These are phyloP conservation scores for Botrytis paeoniae DNA, from an alignment of 2,329 filamentous ascomycete genomes.

Conservation along the genomic window DNA sequence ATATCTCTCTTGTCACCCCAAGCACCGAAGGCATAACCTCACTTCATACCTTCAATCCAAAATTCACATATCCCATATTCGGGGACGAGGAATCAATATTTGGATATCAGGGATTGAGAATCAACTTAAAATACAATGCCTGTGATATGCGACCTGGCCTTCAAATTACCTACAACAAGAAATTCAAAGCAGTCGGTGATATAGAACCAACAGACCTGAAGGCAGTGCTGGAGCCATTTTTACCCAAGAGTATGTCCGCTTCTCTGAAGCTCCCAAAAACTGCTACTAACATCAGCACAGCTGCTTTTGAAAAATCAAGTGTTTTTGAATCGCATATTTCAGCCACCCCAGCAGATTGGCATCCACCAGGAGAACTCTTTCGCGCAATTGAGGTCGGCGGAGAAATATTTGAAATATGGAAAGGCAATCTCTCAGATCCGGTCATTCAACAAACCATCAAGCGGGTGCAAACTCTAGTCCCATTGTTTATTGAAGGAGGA, in stretches of 20 bases:
- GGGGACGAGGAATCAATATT: constrained; percentile 91
- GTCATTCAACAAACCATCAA: constrained; percentile 68
- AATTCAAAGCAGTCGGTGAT: constrained; percentile 66
- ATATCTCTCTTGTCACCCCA: constrained; percentile 57
- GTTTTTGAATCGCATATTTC: constrained; percentile 60
- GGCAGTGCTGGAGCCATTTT: constrained; percentile 51
- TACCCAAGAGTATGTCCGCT: constrained; percentile 58
- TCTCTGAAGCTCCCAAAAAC: constrained; percentile 2
- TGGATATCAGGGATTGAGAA: constrained; percentile 78
- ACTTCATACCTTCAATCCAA: constrained; percentile 71
- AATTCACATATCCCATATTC: constrained; percentile 89
- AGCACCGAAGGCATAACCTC: constrained; percentile 51
- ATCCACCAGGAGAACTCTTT: constrained; percentile 72
- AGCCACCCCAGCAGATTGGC: constrained; percentile 49
- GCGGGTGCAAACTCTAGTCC: constrained; percentile 78
- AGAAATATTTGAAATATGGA: constrained; percentile 80
- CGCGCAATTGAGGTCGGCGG: constrained; percentile 59
- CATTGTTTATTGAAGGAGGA: constrained; percentile 93
- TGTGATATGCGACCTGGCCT: constrained; percentile 77
- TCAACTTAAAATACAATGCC: constrained; percentile 66
- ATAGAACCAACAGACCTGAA: constrained; percentile 67
- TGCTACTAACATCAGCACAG: constrained; percentile 41
- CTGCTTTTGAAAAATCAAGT: constrained; percentile 61
- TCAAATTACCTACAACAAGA: constrained; percentile 66
- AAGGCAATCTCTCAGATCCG: constrained; percentile 67